Base-by-base conservation (phyloP, 2,329 filamentous ascomycete genomes). In the Pseudogymnoascus sp. region DNA sequence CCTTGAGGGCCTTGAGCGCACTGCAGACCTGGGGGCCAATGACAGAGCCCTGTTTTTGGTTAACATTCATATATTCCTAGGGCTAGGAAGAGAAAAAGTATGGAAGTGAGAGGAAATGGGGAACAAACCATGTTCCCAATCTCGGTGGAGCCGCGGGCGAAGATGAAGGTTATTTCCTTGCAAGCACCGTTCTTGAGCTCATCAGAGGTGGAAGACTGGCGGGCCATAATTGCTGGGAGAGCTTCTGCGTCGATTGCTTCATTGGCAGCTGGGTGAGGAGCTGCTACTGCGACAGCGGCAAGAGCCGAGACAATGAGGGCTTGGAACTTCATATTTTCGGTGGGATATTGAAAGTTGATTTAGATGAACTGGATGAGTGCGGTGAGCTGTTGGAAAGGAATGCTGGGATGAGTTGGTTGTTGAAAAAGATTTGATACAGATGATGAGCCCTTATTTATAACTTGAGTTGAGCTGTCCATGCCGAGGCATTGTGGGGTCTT, bases 61-160 rank as follows among this genome's bases (percentile, higher is more conserved):
- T 37, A 33, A 35, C n/a, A 52, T 57, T 3, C 12, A 9, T 34
- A 5, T 56, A 33, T 57, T 57, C 7, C 2, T 21, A 3, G 13
- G 13, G 5, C 12, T 30, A n/a, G 26, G n/a, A 18, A 12, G 26
- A n/a, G 12, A 19, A 5, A 1, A 3, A 6, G 7, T 5, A 7
- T n/a, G 23, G n/a, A 13, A 8, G 5, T 15, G 13, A 56, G 9
- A 18, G 21, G 26, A 19, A 19, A 12, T n/a, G 12, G 5, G 12
- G 5, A 12, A 57, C 58, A 61, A 69, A 77, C 75, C 66, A 79
- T 74, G 67, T 79, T 77, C n/a, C 77, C 77, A 5, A 69, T 64
- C 63, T 80, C 77, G 12, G 73, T 75, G 10, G 76, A 78, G 21
- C 76, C 77, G 48, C 77, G 74, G 8, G 77, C 76, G 63, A 76